Percentiles rank a stretch among this genome's conserved stretches.
phyloP scores from a whole-genome alignment of 2,329 filamentous ascomycete species.

The Gnomoniopsis sp. region DNA sequence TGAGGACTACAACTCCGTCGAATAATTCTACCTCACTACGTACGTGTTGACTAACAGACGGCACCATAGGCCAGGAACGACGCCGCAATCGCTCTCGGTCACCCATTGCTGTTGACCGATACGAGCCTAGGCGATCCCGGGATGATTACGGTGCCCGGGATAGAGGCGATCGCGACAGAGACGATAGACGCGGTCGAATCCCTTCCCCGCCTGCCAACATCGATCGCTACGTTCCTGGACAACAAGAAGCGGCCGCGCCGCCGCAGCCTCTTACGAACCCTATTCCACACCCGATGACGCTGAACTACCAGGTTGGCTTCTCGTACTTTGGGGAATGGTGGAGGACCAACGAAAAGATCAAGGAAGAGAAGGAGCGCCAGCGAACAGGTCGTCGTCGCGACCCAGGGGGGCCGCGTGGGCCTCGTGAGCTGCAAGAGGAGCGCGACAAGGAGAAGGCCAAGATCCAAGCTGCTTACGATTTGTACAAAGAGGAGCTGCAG shows the following conservation, averaged over 20 bases:
- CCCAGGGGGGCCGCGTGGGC: conserved; percentile 58
- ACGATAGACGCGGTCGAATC: conserved; percentile 58
- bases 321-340: conserved; percentile 87
- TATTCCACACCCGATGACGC: conserved; percentile 66
- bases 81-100: conserved; percentile 68
- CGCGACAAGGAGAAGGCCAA: conserved; percentile 74
- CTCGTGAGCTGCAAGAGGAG: conserved; percentile 67
- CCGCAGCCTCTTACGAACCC: conserved; percentile 57
- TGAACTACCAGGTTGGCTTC: conserved; percentile 79
- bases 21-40: neutral
- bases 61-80: conserved; percentile 51
- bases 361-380: conserved; percentile 72
- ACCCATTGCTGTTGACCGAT: conserved; percentile 68
- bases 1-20: neutral
- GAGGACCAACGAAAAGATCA: conserved; percentile 77
- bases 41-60: conserved; percentile 22
- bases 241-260: conserved; percentile 51
- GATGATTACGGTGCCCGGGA: conserved; percentile 32
- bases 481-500: conserved; percentile 66
- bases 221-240: conserved; percentile 77
- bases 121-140: conserved; percentile 68
- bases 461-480: conserved; percentile 68
- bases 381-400: conserved; percentile 67
- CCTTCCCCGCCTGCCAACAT: conserved; percentile 67
- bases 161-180: conserved; percentile 39